Evolutionary conservation across 148 eudicot species (phyloP).

Genomic region (Talinum fruticosum): DNA sequence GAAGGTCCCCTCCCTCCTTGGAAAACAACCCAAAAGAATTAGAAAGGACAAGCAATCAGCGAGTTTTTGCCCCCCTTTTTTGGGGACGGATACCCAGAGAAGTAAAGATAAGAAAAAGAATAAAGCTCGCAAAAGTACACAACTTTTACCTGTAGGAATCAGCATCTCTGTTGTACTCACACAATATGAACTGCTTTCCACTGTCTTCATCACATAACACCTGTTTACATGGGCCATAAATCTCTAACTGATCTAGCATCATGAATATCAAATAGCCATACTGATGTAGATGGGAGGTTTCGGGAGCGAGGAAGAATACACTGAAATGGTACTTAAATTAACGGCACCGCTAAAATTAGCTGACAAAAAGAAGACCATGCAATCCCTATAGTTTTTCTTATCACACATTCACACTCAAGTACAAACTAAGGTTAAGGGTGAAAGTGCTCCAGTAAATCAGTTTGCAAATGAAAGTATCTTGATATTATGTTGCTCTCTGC

Average conservation of each 20-base stretch:
- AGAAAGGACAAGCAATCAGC: not conserved
- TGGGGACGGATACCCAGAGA: too few species aligned
- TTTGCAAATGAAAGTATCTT: not conserved
- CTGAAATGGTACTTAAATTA: too few species aligned
- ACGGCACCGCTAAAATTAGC: not conserved
- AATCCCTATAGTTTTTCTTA: not conserved
- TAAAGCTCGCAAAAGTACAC: not conserved
- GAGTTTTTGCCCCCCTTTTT: not conserved
- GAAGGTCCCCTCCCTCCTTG: not conserved
- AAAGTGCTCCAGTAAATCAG: not conserved
- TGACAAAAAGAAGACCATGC: not conserved
- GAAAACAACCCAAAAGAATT: not conserved
- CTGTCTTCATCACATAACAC: slow-evolving; percentile 66
- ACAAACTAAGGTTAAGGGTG: not conserved
- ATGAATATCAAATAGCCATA: slow-evolving; percentile 3
- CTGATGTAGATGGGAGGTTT: not conserved
- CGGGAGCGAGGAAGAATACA: too few species aligned
- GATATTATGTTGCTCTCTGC: not conserved
- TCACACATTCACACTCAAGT: not conserved
- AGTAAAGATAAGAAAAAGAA: not conserved
- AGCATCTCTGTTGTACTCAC: slow-evolving; percentile 96
- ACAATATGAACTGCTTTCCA: slow-evolving; percentile 86
- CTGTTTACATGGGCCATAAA: slow-evolving; percentile 36
- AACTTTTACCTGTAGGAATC: slow-evolving; percentile 82
- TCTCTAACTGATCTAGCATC: not conserved